A percentile compares a stretch with the other conserved stretches of the same genome.
These are phyloP conservation scores for Entonaema liquescens DNA, from an alignment of 495 filamentous ascomycete species.

Conservation along the genomic window DNA sequence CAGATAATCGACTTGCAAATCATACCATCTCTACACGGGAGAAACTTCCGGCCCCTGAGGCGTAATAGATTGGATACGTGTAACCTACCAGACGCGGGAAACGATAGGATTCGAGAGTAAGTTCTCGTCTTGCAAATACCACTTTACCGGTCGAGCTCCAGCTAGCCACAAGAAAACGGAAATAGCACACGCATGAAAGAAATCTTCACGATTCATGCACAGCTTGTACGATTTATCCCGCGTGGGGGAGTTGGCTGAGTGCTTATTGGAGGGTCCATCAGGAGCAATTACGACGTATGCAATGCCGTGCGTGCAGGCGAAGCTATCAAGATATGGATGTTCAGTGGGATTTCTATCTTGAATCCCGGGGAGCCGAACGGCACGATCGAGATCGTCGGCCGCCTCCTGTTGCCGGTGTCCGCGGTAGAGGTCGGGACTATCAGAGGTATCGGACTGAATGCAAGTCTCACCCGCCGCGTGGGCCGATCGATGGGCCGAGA, in stretches of 20 bases:
- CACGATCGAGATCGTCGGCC: constrained; percentile 58
- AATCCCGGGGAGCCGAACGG: constrained; percentile 59
- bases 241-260: constrained; percentile 56
- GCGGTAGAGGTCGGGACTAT: constrained; percentile 57
- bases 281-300: constrained; percentile 62
- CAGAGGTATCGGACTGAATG: constrained; percentile 56
- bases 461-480: neutral
- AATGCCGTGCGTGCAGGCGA: constrained; percentile 62
- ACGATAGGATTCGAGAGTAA: neutral
- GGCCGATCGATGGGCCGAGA: constrained; percentile 43
- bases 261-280: constrained; percentile 66
- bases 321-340: constrained; percentile 63
- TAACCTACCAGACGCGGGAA: neutral
- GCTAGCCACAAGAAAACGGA: neutral
- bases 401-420: constrained; percentile 64
- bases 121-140: neutral
- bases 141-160: neutral
- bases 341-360: constrained; percentile 65
- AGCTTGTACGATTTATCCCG: constrained; percentile 68
- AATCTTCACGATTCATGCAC: constrained; percentile 42
- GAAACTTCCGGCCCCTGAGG: neutral
- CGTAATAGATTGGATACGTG: neutral
- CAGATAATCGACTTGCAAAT: neutral
- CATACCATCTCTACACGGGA: neutral
- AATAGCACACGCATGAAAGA: neutral